Evolutionary conservation across 495 filamentous ascomycete species (phyloP), one percentile per base, ranked within the genome.

Genomic region (Neurospora discreta): DNA sequence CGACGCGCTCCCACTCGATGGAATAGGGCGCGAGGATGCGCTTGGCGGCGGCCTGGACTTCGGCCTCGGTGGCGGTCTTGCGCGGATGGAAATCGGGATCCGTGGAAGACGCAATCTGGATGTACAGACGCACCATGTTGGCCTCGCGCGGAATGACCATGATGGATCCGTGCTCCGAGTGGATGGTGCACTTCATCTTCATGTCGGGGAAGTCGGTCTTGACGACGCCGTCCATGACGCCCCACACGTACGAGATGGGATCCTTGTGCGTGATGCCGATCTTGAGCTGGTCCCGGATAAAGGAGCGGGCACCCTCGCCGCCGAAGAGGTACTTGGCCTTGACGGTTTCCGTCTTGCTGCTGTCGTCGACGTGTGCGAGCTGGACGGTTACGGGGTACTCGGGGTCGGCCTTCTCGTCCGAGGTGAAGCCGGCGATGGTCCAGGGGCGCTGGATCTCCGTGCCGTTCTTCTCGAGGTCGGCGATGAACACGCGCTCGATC

Each of bases 121-220:
- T 91, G 77, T 93, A 93, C 46, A 93, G 77, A 10, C 91, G 87
- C 9, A 91, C 91, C 88, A 93, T 89, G 75, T 89, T 89, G 43
- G 89, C 81, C 78, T 93, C 91, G 68, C 91, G 87, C 6, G 91
- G 91, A 71, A 93, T 92, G 70, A 91, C 90, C 80, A 93, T 88
- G 72, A 93, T 89, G 16, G 91, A 92, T 26, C 91, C 91, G 46
- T 86, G 79, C 76, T 86, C 82, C 20, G 89, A 89, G 71, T 90
- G 87, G 70, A 93, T 89, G 1, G 91, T 96, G 81, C 93, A 96
- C 87, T 97, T 97, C 85, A 94, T 95, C 93, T 87, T 88, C 76
- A 93, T 87, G 77, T 93, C 91, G 11, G 91, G 91, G 75, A 93
- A 93, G 74, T 92, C 85, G 0, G 91, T 93, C 71, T 90, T 85